Evolutionary conservation across 352 stramenopile genomes (phyloP), one percentile per base, ranked within the genome.

Genomic region (Globisporangium cystogenes): DNA sequence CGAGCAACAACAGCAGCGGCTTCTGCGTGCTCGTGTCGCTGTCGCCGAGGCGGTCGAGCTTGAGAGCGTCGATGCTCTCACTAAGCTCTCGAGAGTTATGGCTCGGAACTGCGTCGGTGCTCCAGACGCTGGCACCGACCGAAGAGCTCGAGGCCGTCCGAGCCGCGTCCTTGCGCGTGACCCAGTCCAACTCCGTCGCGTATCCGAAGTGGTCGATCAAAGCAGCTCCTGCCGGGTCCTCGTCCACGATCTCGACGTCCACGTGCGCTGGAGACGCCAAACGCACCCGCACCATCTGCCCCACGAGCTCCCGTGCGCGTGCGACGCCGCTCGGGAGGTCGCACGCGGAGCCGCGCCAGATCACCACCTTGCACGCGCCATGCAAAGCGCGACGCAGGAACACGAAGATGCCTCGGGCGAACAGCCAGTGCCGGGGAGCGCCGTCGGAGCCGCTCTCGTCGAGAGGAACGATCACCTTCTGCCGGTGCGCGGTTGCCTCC

Each of bases 361-460:
- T 35, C 4, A 73, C 59, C 18, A 85, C 29, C 20, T 73, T 36
- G 2, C 24, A 50, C 26, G 18, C 24, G 5, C 3, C 16, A 7
- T 2, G 11, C 37, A 23, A 16, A 3, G 43, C 26, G 4, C 53
- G 48, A 3, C 48, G 62, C 49, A 74, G 43, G 48, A 68, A 85
- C 18, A 78, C 74, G 20, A 84, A 87, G 4, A 76, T 51, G 15
- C 76, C 76, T 44, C 53, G 45, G 1, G 57, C 55, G 67, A 66
- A 85, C 12, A 87, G 59, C 39, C 59, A 46, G 6, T 20, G 15
- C 1, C 21, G 18, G 10, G 26, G 24, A 7, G 24, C 18, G 40
- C 51, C 35, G 60, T 12, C 37, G 37, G 2, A 24, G 26, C 15
- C 4, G 8, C 20, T 26, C 16, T 16, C 16, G 29, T 50, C 37